Evolutionary conservation across 1,139 yeast species (phyloP).

Genomic region (Diutina mesorugosa): DNA sequence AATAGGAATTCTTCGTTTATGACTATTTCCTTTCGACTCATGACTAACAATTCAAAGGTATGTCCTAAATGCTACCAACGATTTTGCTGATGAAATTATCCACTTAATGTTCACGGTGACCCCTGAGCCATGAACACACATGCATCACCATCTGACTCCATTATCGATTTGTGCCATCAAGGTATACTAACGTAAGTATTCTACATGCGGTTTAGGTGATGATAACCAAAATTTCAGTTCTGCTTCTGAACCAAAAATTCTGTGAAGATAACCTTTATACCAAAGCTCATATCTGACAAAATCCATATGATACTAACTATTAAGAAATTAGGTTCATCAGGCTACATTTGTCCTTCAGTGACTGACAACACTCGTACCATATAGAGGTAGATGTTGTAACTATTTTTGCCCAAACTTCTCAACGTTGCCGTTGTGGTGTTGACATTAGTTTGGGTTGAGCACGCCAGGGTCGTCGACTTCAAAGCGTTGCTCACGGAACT

Average conservation of each 20-base stretch:
- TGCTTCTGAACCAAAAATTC: conserved; percentile 66
- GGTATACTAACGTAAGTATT: conserved; percentile 1
- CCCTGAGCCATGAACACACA: conserved; percentile 57
- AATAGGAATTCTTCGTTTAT: conserved; percentile 6
- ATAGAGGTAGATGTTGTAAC: background rate
- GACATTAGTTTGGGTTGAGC: background rate
- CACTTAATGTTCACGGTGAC: conserved; percentile 47
- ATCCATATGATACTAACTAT: background rate
- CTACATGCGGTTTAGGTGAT: conserved; percentile 23
- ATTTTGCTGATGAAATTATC: conserved; percentile 24
- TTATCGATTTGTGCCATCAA: background rate
- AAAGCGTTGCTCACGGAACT: background rate
- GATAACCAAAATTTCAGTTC: conserved; percentile 63
- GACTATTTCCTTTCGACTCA: background rate
- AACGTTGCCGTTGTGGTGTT: background rate
- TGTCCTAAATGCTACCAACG: background rate
- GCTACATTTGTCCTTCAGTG: background rate
- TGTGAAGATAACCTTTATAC: conserved; percentile 51
- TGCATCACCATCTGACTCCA: conserved; percentile 84
- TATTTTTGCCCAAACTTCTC: background rate
- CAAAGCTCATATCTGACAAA: conserved; percentile 22
- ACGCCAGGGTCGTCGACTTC: too few species aligned
- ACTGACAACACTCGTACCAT: background rate
- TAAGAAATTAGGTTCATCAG: background rate
- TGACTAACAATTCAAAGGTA: background rate